These are phyloP conservation scores for Fragilariopsis cylindrus DNA, from an alignment of 108 stramenopile species.

Conservation along the genomic window DNA sequence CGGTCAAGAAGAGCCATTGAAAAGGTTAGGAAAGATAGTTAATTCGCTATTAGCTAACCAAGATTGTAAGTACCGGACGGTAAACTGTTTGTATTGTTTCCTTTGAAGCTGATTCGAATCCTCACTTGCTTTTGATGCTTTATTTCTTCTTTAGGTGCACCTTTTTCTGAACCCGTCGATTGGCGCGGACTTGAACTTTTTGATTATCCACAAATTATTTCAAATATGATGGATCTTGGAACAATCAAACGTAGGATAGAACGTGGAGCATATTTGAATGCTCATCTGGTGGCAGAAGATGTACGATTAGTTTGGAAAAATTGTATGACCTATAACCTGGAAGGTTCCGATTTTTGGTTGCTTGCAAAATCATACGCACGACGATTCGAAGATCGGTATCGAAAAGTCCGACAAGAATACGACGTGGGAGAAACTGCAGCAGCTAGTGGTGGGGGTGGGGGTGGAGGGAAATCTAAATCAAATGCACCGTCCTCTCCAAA, in stretches of 20 bases:
- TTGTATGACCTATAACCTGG: conserved; percentile 95
- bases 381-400: conserved; percentile 88
- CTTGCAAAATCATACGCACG: conserved; percentile 71
- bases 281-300: conserved; percentile 85
- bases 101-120: too few relatives aligned
- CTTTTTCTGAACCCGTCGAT: conserved; percentile 94
- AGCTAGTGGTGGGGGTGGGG: background rate
- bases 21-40: conserved; percentile 65
- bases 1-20: conserved; percentile 54
- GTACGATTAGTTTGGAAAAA: conserved; percentile 95
- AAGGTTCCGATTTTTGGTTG: conserved; percentile 78
- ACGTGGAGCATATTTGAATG: conserved; percentile 69
- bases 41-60: conserved; percentile 57
- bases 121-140: too few relatives aligned
- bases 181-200: conserved; percentile 91
- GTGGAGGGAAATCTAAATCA: background rate
- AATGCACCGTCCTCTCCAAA: background rate
- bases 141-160: conserved; percentile 25
- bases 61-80: conserved; percentile 28
- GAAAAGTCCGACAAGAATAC: conserved; percentile 70
- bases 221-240: conserved; percentile 96
- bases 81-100: too few relatives aligned
- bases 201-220: conserved; percentile 94
- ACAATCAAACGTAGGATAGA: conserved; percentile 89
- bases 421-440: background rate